Conservation (phyloP, 768 basidiomycete genomes). For the Boletus reticulatus region DNA sequence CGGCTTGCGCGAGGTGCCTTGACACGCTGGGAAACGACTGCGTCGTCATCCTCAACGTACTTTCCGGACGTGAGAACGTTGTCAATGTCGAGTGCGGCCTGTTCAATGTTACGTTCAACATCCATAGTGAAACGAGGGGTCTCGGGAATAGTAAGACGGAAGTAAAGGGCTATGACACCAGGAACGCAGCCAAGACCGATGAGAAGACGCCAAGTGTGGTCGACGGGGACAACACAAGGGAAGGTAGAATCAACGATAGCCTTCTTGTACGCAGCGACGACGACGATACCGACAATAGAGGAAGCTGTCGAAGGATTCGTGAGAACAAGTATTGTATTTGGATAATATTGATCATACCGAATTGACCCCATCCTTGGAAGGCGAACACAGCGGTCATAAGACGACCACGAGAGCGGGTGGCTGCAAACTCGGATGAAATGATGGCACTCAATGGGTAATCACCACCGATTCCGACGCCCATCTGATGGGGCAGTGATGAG, state of each 20-base stretch:
- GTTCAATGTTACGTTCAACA: slow-evolving; percentile 77
- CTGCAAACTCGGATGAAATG: slow-evolving; percentile 87
- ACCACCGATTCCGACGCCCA: slow-evolving; percentile 84
- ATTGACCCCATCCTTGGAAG: slow-evolving; percentile 84
- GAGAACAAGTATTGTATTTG: not conserved
- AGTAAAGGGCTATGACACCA: slow-evolving; percentile 79
- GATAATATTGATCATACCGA: slow-evolving; percentile 45
- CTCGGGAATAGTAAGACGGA: slow-evolving; percentile 91
- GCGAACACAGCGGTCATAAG: slow-evolving; percentile 92
- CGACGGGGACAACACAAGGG: slow-evolving; percentile 49
- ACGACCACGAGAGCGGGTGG: slow-evolving; percentile 72
- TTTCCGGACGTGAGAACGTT: slow-evolving; percentile 55
- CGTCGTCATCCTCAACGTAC: slow-evolving; percentile 50
- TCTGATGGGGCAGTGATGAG: slow-evolving; percentile 32
- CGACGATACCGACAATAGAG: slow-evolving; percentile 61
- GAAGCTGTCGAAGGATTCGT: slow-evolving; percentile 42
- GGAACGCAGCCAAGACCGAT: slow-evolving; percentile 88
- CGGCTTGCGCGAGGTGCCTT: slow-evolving; percentile 67
- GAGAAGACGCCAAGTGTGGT: slow-evolving; percentile 82
- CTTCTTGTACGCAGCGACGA: slow-evolving; percentile 67
- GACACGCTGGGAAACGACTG: slow-evolving; percentile 48
- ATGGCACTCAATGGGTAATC: slow-evolving; percentile 86
- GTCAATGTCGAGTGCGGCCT: slow-evolving; percentile 72
- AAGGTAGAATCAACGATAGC: slow-evolving; percentile 45
- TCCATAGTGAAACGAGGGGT: slow-evolving; percentile 93